Base-by-base conservation (phyloP, 2,329 filamentous ascomycete species). In the Cladosporium velox region DNA sequence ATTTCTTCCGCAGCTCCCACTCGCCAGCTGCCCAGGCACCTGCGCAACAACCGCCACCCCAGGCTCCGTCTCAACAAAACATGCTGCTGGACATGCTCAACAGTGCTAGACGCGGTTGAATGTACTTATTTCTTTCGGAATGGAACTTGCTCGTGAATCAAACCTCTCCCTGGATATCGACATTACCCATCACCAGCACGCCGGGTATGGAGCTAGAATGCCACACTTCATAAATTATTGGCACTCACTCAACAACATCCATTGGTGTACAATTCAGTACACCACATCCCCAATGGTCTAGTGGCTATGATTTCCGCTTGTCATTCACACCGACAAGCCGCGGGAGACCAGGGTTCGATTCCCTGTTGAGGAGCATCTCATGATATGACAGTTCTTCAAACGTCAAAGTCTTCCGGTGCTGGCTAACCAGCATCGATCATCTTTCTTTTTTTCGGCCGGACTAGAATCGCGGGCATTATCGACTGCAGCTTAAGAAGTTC, bases 1-100 rank as follows among this genome's bases (percentile, higher is more conserved):
- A 72, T n/a, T 73, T 73, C 68, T 72, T 73, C 61, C 63, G 72
- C 14, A 69, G 63, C 52, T 24, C 65, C 7, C 38, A 47, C 21
- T 66, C 63, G 65, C 65, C 65, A 35, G 57, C 65, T 6, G 59
- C 61, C 30, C 12, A 66, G 55, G 7, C 65, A 59, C 66, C 67
- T 30, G 26, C 38, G 1, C 68, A 69, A 32, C 58, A 65, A 12
- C 61, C 62, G 41, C 68, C 61, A 15, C 61, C 51, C 44, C 55
- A 60, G 5, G 34, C 32, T 30, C 67, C 67, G n/a, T 51, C 67
- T 41, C 68, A 72, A 60, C 71, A 69, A 57, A 70, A 72, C 52
- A 66, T 67, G 21, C 66, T 75, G 15, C 67, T 75, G 5, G 68
- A 72, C 52, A 65, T 76, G 38, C 74, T 76, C 69, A 73, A 75